Evolutionary conservation across 306 rosid species (phyloP).

Genomic region (Gastrolobium bilobum): DNA sequence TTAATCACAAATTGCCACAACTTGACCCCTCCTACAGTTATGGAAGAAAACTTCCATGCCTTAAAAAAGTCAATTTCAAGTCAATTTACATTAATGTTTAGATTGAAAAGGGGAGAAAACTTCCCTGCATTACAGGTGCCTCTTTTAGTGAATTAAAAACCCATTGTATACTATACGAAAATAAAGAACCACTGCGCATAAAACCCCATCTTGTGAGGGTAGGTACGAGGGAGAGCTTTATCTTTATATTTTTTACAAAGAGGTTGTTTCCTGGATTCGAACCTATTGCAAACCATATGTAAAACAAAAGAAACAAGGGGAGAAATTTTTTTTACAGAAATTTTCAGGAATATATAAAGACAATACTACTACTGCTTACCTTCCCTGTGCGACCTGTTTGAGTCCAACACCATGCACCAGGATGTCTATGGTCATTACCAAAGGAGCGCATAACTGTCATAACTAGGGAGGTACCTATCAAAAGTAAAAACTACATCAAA

Average conservation of each 20-base stretch:
- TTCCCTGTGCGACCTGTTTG: conserved; percentile 90
- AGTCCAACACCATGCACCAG: conserved; percentile 82
- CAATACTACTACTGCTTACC: conserved; percentile 61
- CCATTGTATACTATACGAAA: not conserved
- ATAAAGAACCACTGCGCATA: too few relatives aligned
- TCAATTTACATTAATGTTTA: conserved; percentile 14
- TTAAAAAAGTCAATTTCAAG: conserved; percentile 1
- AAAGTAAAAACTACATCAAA: conserved; percentile 40
- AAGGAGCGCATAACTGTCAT: conserved; percentile 90
- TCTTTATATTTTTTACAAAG: too few relatives aligned
- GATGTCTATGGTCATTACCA: conserved; percentile 88
- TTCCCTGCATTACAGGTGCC: conserved; percentile 6
- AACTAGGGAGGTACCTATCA: conserved; percentile 85
- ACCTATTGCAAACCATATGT: not conserved
- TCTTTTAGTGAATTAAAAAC: conserved; percentile 16
- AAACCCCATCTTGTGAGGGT: too few relatives aligned
- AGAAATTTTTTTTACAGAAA: not conserved
- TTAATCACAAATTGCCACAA: conserved; percentile 3
- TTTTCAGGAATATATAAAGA: conserved; percentile 22
- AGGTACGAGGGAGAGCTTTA: too few relatives aligned
- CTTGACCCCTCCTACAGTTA: conserved; percentile 1
- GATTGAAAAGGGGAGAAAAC: conserved; percentile 24
- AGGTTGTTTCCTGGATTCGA: not conserved
- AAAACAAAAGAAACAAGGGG: conserved; percentile 12
- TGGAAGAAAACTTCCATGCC: conserved; percentile 1